Conservation (phyloP, 106 monocot species). For the Dendrobium chrysotoxum region DNA sequence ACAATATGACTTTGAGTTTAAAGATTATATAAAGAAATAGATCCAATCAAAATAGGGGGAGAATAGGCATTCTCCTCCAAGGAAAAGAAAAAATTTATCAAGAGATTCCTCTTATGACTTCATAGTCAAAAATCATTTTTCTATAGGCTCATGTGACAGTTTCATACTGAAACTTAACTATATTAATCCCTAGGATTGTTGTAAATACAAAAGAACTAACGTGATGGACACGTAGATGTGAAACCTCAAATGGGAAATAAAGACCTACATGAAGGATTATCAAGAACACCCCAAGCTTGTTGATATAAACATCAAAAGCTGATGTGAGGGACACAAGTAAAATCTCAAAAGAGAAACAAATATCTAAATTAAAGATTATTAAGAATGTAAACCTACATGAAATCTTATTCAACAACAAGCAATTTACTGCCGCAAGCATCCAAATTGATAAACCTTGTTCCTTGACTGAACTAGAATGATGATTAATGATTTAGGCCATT, state of each 20-base stretch:
- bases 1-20: not conserved
- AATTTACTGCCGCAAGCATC: not conserved
- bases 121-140: too few relatives aligned
- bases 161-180: too few relatives aligned
- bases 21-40: not conserved
- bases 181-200: too few relatives aligned
- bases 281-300: not conserved
- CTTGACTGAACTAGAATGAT: not conserved
- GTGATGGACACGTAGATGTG: not conserved
- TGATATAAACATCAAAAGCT: not conserved
- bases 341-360: constrained; percentile 1
- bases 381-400: not conserved
- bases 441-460: not conserved
- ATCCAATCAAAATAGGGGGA: not conserved
- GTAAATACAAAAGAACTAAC: not conserved
- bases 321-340: not conserved
- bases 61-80: not conserved
- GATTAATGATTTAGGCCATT: not conserved
- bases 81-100: not conserved
- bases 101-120: too few relatives aligned
- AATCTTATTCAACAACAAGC: not conserved
- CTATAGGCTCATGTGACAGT: too few relatives aligned
- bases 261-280: not conserved
- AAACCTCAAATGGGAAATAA: not conserved
- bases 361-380: not conserved